These are phyloP conservation scores for Sclerotinia spermophila DNA, from an alignment of 2,329 filamentous ascomycete genomes.

Conservation along the genomic window DNA sequence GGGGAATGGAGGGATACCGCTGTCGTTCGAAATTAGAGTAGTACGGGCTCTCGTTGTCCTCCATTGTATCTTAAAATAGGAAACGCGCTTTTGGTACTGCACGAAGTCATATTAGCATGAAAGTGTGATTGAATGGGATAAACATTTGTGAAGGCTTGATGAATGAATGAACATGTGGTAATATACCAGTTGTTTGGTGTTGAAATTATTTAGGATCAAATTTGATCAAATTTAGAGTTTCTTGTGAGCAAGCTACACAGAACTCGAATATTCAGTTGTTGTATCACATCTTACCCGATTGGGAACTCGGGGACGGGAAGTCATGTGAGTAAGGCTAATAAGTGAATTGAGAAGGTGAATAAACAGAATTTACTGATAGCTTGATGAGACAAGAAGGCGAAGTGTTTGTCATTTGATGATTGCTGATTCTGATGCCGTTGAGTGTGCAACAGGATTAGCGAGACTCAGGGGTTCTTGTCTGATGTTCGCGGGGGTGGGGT, in stretches of 20 bases:
- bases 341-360: neutral
- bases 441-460: neutral
- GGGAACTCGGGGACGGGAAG: neutral
- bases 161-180: neutral
- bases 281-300: neutral
- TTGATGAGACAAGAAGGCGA: rapidly evolving
- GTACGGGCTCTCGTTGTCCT: neutral
- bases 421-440: neutral
- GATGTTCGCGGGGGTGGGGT: neutral
- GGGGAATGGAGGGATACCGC: neutral
- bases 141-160: neutral
- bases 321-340: neutral
- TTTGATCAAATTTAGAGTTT: rapidly evolving
- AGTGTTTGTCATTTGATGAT: neutral
- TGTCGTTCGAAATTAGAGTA: neutral
- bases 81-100: neutral
- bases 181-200: neutral
- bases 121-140: neutral
- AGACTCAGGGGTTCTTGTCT: slow-evolving; percentile 1
- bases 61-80: neutral
- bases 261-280: neutral
- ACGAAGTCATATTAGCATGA: neutral
- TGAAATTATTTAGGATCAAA: neutral
- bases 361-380: neutral
- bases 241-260: neutral